Evolutionary conservation across 805 yeast species (phyloP), one percentile per base, ranked within the genome.

Genomic region (Lipomyces mesembrius): DNA sequence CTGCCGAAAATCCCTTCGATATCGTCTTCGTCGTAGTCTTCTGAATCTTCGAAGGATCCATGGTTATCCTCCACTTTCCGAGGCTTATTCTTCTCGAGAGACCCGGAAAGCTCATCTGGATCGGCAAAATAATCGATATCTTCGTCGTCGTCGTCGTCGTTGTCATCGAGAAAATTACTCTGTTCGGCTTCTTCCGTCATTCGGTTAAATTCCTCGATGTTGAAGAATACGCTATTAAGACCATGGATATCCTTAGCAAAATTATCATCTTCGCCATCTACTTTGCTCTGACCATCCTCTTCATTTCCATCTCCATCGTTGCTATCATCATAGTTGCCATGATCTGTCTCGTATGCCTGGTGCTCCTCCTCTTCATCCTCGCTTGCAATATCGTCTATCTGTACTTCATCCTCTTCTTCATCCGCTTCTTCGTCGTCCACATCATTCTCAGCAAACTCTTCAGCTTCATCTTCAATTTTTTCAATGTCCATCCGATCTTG

Each of bases 221-320:
- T 87, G 75, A 94, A 94, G 72, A 92, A 88, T 6, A 87, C 91
- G 74, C 91, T 96, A 75, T 93, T 90, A 37, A 93, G 81, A 0
- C 92, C 94, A 73, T 83, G 84, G 1, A 79, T 83, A 73, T 87
- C 91, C 53, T 82, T 81, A 32, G 66, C 72, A 14, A 74, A 72
- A 11, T 69, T 75, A 12, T 66, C 73, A 5, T 68, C 71, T 22
- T 73, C 79, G 5, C 72, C 73, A 6, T 74, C 77, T 6, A 72
- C 76, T 5, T 71, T 76, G 11, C 60, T 72, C n/a, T 67, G 74
- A 8, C 70, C 76, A 14, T 74, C 77, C 6, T 68, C 69, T 1
- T 32, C 62, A n/a, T 63, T 65, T 12, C 51, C 67, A 27, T 59
- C 60, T 12, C 68, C 73, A 17, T 39, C 49, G 34, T 57, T 58